Percentiles rank a stretch among this genome's conserved stretches.
These are phyloP conservation scores for Entoloma clypeatum DNA, from an alignment of 1,284 basidiomycete species.

Conservation along the genomic window DNA sequence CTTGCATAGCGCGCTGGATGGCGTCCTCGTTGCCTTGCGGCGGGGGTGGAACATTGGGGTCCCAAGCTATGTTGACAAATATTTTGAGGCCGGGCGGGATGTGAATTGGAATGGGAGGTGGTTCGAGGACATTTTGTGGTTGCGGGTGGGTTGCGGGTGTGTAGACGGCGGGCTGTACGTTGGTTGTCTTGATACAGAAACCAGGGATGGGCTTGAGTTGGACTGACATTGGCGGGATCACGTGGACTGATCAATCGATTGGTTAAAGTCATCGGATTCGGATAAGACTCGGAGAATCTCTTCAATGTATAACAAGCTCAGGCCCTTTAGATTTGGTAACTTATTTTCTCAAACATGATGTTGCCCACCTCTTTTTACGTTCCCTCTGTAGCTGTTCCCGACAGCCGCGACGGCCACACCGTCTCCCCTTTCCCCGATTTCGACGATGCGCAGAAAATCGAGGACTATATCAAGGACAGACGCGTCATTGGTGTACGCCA, in stretches of 20 bases:
- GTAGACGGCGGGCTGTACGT: constrained; percentile 38
- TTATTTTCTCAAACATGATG: too few relatives aligned
- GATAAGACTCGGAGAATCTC: constrained; percentile 7
- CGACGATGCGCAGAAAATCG: constrained; percentile 56
- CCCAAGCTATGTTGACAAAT: constrained; percentile 72
- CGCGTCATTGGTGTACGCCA: constrained; percentile 70
- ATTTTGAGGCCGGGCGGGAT: constrained; percentile 54
- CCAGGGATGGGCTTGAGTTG: constrained; percentile 51
- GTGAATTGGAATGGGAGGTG: constrained; percentile 24
- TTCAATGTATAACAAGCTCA: too few relatives aligned
- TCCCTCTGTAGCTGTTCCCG: constrained; percentile 31
- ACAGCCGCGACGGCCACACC: constrained; percentile 42
- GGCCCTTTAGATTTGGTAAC: constrained; percentile 45
- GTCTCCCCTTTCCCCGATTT: constrained; percentile 60
- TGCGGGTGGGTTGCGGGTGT: constrained; percentile 17
- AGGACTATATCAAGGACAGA: constrained; percentile 71
- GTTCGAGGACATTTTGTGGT: constrained; percentile 29
- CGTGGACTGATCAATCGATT: constrained; percentile 4
- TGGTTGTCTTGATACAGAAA: constrained; percentile 56
- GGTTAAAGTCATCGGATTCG: constrained; percentile 3
- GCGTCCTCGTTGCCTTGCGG: constrained; percentile 52
- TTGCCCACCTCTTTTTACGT: constrained; percentile 16
- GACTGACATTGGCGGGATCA: constrained; percentile 30
- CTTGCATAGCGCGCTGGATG: constrained; percentile 53
- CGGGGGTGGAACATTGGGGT: constrained; percentile 60